Base-by-base conservation (phyloP, 495 filamentous ascomycete genomes). In the Acidiella bohemica region DNA sequence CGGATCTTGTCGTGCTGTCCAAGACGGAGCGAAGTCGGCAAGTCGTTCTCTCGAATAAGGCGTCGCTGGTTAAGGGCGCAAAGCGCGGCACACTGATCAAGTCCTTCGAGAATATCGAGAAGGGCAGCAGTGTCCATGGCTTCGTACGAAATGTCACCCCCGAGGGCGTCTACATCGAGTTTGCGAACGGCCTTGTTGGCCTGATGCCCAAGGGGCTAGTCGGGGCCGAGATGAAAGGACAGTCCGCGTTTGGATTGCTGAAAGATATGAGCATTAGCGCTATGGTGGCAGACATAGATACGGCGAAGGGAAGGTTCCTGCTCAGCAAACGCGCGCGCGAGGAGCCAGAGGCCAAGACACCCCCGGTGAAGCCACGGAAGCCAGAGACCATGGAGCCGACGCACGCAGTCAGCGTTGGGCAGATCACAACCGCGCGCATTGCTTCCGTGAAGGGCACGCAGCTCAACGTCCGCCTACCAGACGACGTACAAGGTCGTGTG, bases 401-500 rank as follows among this genome's bases (percentile, higher is more conserved):
- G 32, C 45, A 54, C 8, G 83, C 93, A 51, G 68, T 88, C 32
- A 62, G 61, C 10, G 66, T 85, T 36, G 90, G 90, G 33, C 80
- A 71, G 50, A 51, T 83, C 34, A 81, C 79, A 20, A 83, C 87
- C 59, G 90, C 80, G 24, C 77, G 70, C 41, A 73, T 97, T 29
- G 67, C 66, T 28, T 82, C 83, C 7, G 60, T 93, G 46, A 93
- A 90, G 58, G 75, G 75, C 22, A 94, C 86, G 0, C 90, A 96
- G 53, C 62, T 97, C 37, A 94, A 95, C 50, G 84, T 96, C 14
- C 73, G 79, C 43, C 68, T 96, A 41, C 84, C 84, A 29, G 84
- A 93, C 53, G 86, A 85, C 52, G 67, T 95, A 25, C 83, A 88
- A 56, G 90, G 88, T 16, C 81, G 90, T 16, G 76, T 97, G 32